phyloP scores from a whole-genome alignment of 2,329 filamentous ascomycete species.

The Beauveria pseudobassiana region DNA sequence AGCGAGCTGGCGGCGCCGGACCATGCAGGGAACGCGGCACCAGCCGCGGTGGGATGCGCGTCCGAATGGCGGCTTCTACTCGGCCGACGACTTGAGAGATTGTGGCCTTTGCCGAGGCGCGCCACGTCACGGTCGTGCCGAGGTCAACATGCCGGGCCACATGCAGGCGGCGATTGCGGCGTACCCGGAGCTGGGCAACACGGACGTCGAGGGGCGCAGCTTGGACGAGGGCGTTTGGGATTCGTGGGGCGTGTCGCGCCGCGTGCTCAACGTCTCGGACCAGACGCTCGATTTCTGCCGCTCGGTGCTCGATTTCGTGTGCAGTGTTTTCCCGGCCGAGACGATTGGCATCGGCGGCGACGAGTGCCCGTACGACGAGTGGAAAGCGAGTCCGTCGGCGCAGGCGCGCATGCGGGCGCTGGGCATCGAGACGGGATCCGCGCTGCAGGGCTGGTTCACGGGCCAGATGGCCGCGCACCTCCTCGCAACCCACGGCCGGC shows the following conservation, averaged over 20 bases:
- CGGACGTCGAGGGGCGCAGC: slow-evolving; percentile 8
- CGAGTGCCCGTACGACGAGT: slow-evolving; percentile 16
- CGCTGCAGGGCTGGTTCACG: slow-evolving; percentile 15
- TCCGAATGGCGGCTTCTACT: slow-evolving; percentile 15
- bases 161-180: slow-evolving; percentile 17
- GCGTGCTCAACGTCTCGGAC: slow-evolving; percentile 15
- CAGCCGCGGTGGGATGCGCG: slow-evolving; percentile 12
- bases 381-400: slow-evolving; percentile 11
- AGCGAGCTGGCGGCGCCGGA: slow-evolving; percentile 13
- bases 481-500: slow-evolving; percentile 11
- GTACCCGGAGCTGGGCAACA: slow-evolving; percentile 16
- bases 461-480: slow-evolving; percentile 14
- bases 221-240: slow-evolving; percentile 10
- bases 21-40: slow-evolving; percentile 12
- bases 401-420: slow-evolving; percentile 13
- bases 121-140: slow-evolving; percentile 16
- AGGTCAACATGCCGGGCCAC: slow-evolving; percentile 17
- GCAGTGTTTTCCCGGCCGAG: slow-evolving; percentile 13
- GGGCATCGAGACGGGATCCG: slow-evolving; percentile 11
- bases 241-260: slow-evolving; percentile 15
- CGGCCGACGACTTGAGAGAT: slow-evolving; percentile 13
- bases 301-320: slow-evolving; percentile 13
- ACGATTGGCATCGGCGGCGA: slow-evolving; percentile 15
- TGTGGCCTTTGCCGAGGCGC: slow-evolving; percentile 12
- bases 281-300: slow-evolving; percentile 14